Evolutionary conservation across 768 basidiomycete genomes (phyloP).

Genomic region (Suillus bovinus): DNA sequence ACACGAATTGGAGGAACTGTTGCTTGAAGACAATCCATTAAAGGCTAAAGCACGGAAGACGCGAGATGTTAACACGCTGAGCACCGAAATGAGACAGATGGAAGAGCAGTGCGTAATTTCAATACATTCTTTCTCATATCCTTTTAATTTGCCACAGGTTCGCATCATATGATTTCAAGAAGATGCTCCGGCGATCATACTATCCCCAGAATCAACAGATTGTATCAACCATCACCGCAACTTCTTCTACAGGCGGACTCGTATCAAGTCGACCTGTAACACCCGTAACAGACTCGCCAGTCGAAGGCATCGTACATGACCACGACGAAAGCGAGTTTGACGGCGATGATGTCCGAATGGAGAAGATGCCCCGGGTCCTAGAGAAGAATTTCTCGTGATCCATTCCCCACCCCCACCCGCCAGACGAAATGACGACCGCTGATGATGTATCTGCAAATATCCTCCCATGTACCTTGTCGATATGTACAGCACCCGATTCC

Average conservation of each 20-base stretch:
- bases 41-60: slow-evolving; percentile 93
- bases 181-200: slow-evolving; percentile 89
- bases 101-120: slow-evolving; percentile 81
- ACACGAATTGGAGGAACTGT: slow-evolving; percentile 93
- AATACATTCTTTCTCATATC: slow-evolving; percentile 12
- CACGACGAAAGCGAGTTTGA: slow-evolving; percentile 45
- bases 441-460: slow-evolving; percentile 4
- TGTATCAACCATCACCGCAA: slow-evolving; percentile 64
- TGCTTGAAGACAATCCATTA: slow-evolving; percentile 95
- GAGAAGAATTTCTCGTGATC: slow-evolving; percentile 54
- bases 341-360: slow-evolving; percentile 39
- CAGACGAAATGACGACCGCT: background rate
- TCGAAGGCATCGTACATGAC: slow-evolving; percentile 43
- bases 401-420: background rate
- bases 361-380: slow-evolving; percentile 35
- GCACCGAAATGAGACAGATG: slow-evolving; percentile 94
- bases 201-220: slow-evolving; percentile 80
- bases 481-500: background rate
- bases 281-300: slow-evolving; percentile 48
- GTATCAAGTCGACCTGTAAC: slow-evolving; percentile 75
- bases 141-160: slow-evolving; percentile 53
- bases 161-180: slow-evolving; percentile 88
- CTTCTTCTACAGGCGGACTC: slow-evolving; percentile 70
- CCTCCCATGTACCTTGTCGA: slow-evolving; percentile 3
- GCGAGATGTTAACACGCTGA: slow-evolving; percentile 78